Base-by-base conservation (phyloP, 2,329 filamentous ascomycete species). In the Aspergillus aculeatus region DNA sequence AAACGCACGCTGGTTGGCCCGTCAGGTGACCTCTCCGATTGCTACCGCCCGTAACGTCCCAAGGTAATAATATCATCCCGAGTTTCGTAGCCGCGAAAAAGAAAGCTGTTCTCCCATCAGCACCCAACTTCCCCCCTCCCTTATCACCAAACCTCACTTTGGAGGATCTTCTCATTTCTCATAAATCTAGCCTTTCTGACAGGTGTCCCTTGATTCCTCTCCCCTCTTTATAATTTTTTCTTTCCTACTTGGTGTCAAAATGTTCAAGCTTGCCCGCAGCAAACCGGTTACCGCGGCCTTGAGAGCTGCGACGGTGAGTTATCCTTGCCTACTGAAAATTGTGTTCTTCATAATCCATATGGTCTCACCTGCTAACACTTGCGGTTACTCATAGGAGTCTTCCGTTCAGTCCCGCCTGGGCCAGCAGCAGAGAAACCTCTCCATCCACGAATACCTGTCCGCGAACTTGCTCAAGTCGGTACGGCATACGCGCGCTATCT, bases 391-490 rank as follows among this genome's bases (percentile, higher is more conserved):
- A 67, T 82, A 90, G 81, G 84, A 87, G 72, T 78, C 80, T 55
- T 80, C 83, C 60, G 69, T 83, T 66, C 81, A 79, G 71, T 80
- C 76, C 70, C 78, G 81, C 60, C 60, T 85, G 72, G 84, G 81
- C 69, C 85, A 83, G 74, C 89, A 95, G 80, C 93, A 97, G 82
- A 86, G 95, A 83, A 88, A 90, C 75, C 86, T 99, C 76, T 95
- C 92, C 76, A 96, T 99, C 75, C 95, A 99, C 84, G 95, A 99
- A 83, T 98, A 97, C 83, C 89, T 94, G 74, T 97, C 95, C 71
- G 92, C 92, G 71, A 91, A 93, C 78, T 88, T 99, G 69, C 86
- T 99, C 74, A 91, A 87, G 74, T 81, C 79, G 70, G 85, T 87
- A 80, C 64, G 59, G 62, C 53, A 48, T 24, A 50, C 47, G 31